Base-by-base conservation (phyloP, 306 rosid genomes). In the Medicago arabica region DNA sequence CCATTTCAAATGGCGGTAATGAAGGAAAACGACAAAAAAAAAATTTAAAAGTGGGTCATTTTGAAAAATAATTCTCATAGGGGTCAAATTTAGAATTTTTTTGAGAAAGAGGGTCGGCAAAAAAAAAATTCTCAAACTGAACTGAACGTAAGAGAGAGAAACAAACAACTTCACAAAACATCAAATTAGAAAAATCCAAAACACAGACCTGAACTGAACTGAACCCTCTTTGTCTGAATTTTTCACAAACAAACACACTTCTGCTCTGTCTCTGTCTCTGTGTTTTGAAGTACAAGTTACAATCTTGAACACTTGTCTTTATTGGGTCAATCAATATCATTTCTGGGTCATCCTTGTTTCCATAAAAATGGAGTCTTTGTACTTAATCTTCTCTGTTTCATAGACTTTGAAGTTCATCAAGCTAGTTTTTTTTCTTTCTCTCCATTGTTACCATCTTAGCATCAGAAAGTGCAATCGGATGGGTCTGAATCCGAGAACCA, bases 401-500 rank as follows among this genome's bases (percentile, higher is more conserved):
- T 21, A 21, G 23, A 21, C 23, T 21, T 21, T 21, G 23, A 21
- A 21, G 2, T 21, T 21, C 23, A 21, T 21, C 23, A 21, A 21
- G 23, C 23, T 21, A 21, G 23, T 21, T 21, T 21, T 21, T 21
- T 21, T 21, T 1, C 2, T 21, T 21, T 2, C 2, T 21, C 23
- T 1, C 2, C 2, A 2, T 21, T 21, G 2, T 2, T 2, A 21
- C 2, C 23, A 1, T 21, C n/a, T 21, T 21, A 21, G 23, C 23
- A 21, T 21, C 23, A 21, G 1, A 21, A 21, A 21, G 89, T 92
- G 93, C 86, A 84, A 85, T 87, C 92, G 50, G 80, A 78, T 86
- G 91, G 85, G 88, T 82, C 89, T 12, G 92, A 96, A 75, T 84
- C 96, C 25, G 85, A 74, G 9, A 86, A 79, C 71, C 90, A 91